Base-by-base conservation (phyloP, 106 monocot genomes). In the Allium cepa region DNA sequence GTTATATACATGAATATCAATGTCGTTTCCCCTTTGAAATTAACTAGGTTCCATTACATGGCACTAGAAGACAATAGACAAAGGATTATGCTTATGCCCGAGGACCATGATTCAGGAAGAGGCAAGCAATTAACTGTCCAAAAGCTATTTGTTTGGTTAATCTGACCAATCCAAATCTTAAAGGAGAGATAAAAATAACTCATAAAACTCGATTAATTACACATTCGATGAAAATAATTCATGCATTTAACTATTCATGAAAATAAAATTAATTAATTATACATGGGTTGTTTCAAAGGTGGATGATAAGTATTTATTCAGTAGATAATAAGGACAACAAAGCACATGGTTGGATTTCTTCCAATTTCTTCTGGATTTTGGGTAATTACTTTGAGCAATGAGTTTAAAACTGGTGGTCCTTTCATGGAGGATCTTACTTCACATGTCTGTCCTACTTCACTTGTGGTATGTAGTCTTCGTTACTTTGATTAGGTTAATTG, bases 301-400 rank as follows among this genome's bases (percentile, higher is more conserved):
- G 67, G 96, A 97, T 76, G 96, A 97, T 67, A 97, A 97, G 68
- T 97, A 92, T 46, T 91, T 97, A 97, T 53, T 97, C 96, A 0
- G 76, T 77, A 50, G 83, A 97, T 3, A 73, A 97, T 66, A 81
- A 86, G 74, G 83, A 92, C 64, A 97, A 78, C 73, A 76, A 61
- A 17, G 90, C 90, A 13, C 94, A 94, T 72, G 90, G 94, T 46
- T 94, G 94, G 94, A 87, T 94, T 27, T 77, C 74, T 53, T 70
- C 26, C 11, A 73, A 94, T 74, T 18, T 71, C 85, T 1, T 77
- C 78, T 22, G 94, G 94, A 7, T 89, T 94, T 62, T 94, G 93
- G 89, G 72, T 79, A 51, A 92, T 97, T 53, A 92, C 96, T 18
- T 88, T 92, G 0, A 97, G 96, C 58, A 77, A 92, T 56, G 92